These are phyloP conservation scores for Hyphodiscus sp. DNA, from an alignment of 2,329 filamentous ascomycete species.

Conservation along the genomic window DNA sequence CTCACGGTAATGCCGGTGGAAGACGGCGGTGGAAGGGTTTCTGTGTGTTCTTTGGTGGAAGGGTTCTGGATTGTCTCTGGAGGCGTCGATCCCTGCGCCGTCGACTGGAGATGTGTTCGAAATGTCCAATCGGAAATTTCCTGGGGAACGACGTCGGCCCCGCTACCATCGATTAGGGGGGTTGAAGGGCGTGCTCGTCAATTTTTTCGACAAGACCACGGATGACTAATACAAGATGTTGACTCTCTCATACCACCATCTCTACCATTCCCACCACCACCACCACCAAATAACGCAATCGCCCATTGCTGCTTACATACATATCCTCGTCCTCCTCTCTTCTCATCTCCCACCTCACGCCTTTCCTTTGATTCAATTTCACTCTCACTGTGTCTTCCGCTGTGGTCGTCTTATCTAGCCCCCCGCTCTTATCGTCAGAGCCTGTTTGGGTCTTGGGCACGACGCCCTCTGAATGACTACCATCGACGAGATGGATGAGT, in stretches of 20 bases:
- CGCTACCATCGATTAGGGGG: constrained; percentile 7
- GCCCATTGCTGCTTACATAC: not conserved
- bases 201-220: not conserved
- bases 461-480: constrained; percentile 31
- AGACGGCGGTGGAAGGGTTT: too few species aligned
- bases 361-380: constrained; percentile 15
- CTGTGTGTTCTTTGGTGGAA: too few species aligned
- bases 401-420: not conserved
- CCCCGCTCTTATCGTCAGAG: not conserved
- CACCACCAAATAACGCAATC: not conserved
- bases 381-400: not conserved
- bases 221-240: too few species aligned
- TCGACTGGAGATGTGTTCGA: too few species aligned
- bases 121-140: constrained; percentile 14
- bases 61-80: too few species aligned
- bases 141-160: constrained; percentile 4
- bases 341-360: constrained; percentile 9
- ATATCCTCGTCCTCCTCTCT: not conserved
- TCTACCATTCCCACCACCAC: too few species aligned
- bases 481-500: constrained; percentile 48
- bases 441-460: not conserved
- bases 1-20: too few species aligned
- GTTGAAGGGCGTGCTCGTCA: constrained; percentile 10
- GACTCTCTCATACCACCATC: too few species aligned
- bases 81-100: too few species aligned